phyloP scores from a whole-genome alignment of 305 asterid genomes.

The Fraxinus dipetala region DNA sequence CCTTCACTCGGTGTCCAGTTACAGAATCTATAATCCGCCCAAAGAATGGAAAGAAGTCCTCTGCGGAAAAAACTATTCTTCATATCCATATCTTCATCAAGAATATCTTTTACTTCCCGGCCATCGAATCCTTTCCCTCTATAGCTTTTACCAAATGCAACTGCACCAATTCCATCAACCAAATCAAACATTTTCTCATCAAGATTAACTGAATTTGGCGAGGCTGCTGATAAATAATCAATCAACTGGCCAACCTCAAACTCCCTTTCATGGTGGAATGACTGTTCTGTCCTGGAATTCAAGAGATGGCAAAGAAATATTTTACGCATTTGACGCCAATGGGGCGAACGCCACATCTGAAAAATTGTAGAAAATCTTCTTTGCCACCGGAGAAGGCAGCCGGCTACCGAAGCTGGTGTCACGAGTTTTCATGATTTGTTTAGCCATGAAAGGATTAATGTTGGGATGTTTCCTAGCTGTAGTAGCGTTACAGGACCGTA shows the following conservation, averaged over 20 bases:
- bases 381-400: background rate
- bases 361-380: background rate
- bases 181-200: slow-evolving; percentile 21
- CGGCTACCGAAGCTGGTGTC: slow-evolving; percentile 23
- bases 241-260: slow-evolving; percentile 16
- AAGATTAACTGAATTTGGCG: slow-evolving; percentile 15
- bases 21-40: slow-evolving; percentile 26
- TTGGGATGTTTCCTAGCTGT: slow-evolving; percentile 15
- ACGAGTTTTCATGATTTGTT: slow-evolving; percentile 25
- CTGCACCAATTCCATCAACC: slow-evolving; percentile 17
- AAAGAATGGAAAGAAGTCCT: slow-evolving; percentile 28
- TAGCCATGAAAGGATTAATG: slow-evolving; percentile 24
- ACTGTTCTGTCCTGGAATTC: background rate
- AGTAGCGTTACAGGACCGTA: slow-evolving; percentile 19
- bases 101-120: slow-evolving; percentile 10
- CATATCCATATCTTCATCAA: slow-evolving; percentile 16
- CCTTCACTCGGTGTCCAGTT: slow-evolving; percentile 12
- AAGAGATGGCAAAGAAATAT: slow-evolving; percentile 22
- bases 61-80: slow-evolving; percentile 18
- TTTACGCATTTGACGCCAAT: slow-evolving; percentile 18
- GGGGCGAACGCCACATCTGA: background rate
- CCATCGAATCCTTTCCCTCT: slow-evolving; percentile 19
- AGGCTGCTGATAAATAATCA: slow-evolving; percentile 8
- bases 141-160: slow-evolving; percentile 26
- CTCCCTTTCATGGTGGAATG: background rate